Base-by-base conservation (phyloP, 371 early-diverging fungal species). In the Syncephalis fuscata region DNA sequence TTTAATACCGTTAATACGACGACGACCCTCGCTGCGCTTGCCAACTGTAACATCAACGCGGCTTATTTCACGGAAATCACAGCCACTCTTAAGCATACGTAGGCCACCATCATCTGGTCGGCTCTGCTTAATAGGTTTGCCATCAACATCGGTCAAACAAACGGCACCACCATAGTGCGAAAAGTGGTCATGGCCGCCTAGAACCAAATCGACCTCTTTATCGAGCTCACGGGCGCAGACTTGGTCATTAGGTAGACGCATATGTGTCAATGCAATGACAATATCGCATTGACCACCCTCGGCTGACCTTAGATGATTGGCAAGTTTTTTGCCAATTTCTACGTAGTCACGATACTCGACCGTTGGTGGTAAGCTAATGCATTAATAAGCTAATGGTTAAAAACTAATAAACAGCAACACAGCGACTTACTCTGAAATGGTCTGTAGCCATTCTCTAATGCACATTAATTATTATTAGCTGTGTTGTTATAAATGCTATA, bases 181-280 rank as follows among this genome's bases (percentile, higher is more conserved):
- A 47, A 72, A 70, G 46, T 78, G 79, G 48, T 78, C 79, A 55
- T 78, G 79, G 8, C 70, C 79, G 32, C 76, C 74, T 4, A 78
- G 62, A 10, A 77, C 55, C 41, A 78, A 49, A 55, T 78, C 79
- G 15, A 78, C 60, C 17, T 69, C 69, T 7, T 61, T 66, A 4
- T 53, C 32, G 38, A 70, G 65, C 16, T 52, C 48, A 26, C 50
- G 57, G 2, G 71, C 73, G 17, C 78, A 51, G 39, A 56, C 62
- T 26, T 69, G 51, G 51, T 78, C 78, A 53, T 77, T 76, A 11
- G 70, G 72, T 16, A 76, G 57, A 0, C 79, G 65, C 73, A 74
- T 78, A 48, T 78, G 79, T 24, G 79, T 72, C 40, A 78, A 51
- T 10, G 78, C 78, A 44, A 78, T 58, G 11, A 78, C 66, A 15